Conservation (phyloP, 768 basidiomycete species). For the Trametes meyenii region DNA sequence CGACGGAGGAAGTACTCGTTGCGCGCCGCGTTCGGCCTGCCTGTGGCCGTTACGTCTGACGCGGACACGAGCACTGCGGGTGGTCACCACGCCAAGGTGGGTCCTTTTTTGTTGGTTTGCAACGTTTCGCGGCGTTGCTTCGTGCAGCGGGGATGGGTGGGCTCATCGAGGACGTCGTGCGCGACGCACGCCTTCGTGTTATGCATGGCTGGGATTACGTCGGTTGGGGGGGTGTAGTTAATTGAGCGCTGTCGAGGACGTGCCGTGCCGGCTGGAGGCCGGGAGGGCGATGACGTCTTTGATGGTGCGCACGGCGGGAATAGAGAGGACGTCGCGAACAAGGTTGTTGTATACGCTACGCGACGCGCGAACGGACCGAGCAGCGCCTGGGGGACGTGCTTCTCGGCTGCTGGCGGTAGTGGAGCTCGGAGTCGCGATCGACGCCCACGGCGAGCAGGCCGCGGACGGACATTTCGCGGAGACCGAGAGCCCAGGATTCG, state of each 20-base stretch:
- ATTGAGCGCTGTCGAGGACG: no score
- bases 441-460: neutral
- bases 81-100: slow-evolving; percentile 9
- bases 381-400: no score
- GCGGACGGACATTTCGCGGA: slow-evolving; percentile 8
- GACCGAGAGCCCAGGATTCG: slow-evolving; percentile 3
- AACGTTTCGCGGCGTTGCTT: no score
- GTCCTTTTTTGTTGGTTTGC: neutral
- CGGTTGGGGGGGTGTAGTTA: no score
- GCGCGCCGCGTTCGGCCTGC: slow-evolving; percentile 30
- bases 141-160: neutral
- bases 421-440: neutral
- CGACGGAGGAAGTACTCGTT: slow-evolving; percentile 31
- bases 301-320: slow-evolving; percentile 14
- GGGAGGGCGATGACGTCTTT: slow-evolving; percentile 16
- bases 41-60: slow-evolving; percentile 3
- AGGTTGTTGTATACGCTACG: neutral
- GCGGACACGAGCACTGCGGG: neutral
- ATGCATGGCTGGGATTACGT: no score
- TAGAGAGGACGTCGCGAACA: slow-evolving; percentile 6
- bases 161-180: neutral
- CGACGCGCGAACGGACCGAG: no score
- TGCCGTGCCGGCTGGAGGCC: slow-evolving; percentile 1
- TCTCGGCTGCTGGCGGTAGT: no score
- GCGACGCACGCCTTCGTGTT: slow-evolving; percentile 10